Evolutionary conservation across 306 rosid species (phyloP).

Genomic region (Bauhinia variegata): DNA sequence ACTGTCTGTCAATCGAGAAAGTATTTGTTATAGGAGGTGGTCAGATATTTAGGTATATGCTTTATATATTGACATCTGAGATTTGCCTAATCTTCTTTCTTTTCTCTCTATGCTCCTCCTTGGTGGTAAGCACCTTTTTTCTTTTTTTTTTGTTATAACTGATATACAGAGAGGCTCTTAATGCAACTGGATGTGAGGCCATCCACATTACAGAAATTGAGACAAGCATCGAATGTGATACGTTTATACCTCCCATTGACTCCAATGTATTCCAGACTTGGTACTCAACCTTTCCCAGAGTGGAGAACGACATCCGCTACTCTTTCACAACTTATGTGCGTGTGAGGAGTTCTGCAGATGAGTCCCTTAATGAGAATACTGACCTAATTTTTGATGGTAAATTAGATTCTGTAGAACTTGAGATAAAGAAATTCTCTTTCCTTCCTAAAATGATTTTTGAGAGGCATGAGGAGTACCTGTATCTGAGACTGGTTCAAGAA

Average conservation of each 20-base stretch:
- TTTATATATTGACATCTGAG: not conserved
- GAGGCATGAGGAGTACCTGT: constrained; percentile 79
- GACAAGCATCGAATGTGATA: constrained; percentile 76
- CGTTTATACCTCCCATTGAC: constrained; percentile 76
- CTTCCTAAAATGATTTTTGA: constrained; percentile 86
- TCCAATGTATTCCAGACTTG: constrained; percentile 79
- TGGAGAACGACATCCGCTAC: constrained; percentile 69
- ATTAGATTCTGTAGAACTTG: constrained; percentile 53
- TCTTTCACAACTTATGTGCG: constrained; percentile 82
- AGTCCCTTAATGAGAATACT: constrained; percentile 48
- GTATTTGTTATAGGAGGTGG: constrained; percentile 94
- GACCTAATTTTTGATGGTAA: constrained; percentile 42
- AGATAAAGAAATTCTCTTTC: constrained; percentile 72
- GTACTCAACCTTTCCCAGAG: constrained; percentile 85
- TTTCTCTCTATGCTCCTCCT: too few relatives aligned
- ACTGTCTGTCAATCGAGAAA: constrained; percentile 86
- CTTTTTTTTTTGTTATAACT: constrained; percentile 28
- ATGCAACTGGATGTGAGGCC: constrained; percentile 90
- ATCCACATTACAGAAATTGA: constrained; percentile 84
- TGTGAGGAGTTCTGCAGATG: constrained; percentile 61
- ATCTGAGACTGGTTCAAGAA: constrained; percentile 80
- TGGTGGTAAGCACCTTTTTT: too few relatives aligned
- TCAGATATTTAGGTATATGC: constrained; percentile 68
- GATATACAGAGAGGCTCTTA: constrained; percentile 76
- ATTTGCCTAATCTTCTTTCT: not conserved